Percentiles rank a stretch among this genome's conserved stretches.
Evolutionary conservation across 2,329 filamentous ascomycete genomes (phyloP).

Genomic region (Aspergillus sojae): DNA sequence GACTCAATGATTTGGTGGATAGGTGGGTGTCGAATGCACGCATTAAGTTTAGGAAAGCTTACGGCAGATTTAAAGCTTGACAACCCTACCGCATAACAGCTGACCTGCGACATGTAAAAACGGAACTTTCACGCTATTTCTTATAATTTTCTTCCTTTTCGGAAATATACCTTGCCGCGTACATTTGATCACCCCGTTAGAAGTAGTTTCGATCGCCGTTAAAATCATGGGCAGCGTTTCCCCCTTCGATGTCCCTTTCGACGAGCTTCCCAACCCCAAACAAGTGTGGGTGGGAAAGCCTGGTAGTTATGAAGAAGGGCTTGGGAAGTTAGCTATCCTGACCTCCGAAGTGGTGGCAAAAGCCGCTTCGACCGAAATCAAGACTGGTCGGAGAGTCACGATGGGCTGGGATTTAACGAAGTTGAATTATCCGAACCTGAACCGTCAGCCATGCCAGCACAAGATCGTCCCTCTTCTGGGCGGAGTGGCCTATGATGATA

Average conservation of each 20-base stretch:
- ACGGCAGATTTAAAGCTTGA: not conserved
- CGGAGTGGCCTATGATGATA: constrained; percentile 53
- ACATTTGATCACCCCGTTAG: not conserved
- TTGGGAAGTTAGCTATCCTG: constrained; percentile 55
- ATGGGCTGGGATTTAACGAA: constrained; percentile 61
- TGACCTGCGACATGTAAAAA: not conserved
- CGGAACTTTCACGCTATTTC: not conserved
- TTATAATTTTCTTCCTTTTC: not conserved
- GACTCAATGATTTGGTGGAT: not conserved
- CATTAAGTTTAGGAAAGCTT: too few species aligned
- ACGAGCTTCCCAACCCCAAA: constrained; percentile 52
- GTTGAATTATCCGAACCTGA: constrained; percentile 58
- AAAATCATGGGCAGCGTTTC: constrained; percentile 14
- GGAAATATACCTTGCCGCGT: not conserved
- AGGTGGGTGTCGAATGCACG: not conserved
- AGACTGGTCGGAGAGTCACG: constrained; percentile 54
- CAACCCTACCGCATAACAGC: not conserved
- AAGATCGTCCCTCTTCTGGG: constrained; percentile 53
- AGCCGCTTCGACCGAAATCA: constrained; percentile 55
- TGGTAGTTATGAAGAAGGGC: constrained; percentile 54
- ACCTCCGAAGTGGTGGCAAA: constrained; percentile 56
- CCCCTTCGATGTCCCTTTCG: constrained; percentile 40
- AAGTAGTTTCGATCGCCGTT: not conserved
- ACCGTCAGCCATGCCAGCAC: constrained; percentile 54
- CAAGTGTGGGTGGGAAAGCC: constrained; percentile 53